phyloP scores from a whole-genome alignment of 2,329 filamentous ascomycete species.

The Pseudopyrenochaeta lycopersici region DNA sequence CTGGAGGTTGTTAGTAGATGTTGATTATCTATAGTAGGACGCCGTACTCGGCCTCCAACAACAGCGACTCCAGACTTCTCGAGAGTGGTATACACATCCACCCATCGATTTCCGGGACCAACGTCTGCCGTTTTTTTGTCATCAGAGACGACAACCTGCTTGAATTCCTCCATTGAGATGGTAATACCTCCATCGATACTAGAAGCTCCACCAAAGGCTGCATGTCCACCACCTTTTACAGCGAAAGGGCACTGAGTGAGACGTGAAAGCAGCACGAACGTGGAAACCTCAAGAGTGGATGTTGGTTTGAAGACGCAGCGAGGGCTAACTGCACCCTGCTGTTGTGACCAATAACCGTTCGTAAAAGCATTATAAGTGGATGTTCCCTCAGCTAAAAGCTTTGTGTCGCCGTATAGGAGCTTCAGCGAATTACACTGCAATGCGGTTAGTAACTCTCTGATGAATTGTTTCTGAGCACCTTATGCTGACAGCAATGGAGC shows the following conservation, averaged over 20 bases:
- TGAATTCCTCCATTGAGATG: slow-evolving; percentile 50
- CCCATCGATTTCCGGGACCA: slow-evolving; percentile 46
- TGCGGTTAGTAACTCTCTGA: slow-evolving; percentile 14
- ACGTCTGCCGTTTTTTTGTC: slow-evolving; percentile 36
- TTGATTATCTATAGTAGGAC: slow-evolving; percentile 6
- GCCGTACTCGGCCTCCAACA: slow-evolving; percentile 41
- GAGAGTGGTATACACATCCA: slow-evolving; percentile 42
- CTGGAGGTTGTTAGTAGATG: slow-evolving; percentile 6
- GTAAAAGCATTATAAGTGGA: slow-evolving; percentile 31
- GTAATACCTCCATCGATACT: slow-evolving; percentile 56
- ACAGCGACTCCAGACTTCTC: slow-evolving; percentile 36
- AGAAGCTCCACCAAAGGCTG: slow-evolving; percentile 50
- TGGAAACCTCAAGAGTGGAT: slow-evolving; percentile 29
- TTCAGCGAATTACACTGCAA: slow-evolving; percentile 32
- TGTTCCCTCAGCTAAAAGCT: slow-evolving; percentile 19
- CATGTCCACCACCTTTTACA: slow-evolving; percentile 57
- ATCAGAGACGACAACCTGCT: slow-evolving; percentile 31
- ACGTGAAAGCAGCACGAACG: slow-evolving; percentile 27
- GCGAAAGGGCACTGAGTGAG: slow-evolving; percentile 50
- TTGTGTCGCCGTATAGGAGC: slow-evolving; percentile 28
- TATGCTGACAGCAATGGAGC: slow-evolving; percentile 31
- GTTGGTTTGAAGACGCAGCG: slow-evolving; percentile 38
- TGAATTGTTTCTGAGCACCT: slow-evolving; percentile 5
- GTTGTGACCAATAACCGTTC: slow-evolving; percentile 36
- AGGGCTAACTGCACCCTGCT: slow-evolving; percentile 35